Base-by-base conservation (phyloP, 805 yeast genomes). In the Cyberlindnera bimundalis region DNA sequence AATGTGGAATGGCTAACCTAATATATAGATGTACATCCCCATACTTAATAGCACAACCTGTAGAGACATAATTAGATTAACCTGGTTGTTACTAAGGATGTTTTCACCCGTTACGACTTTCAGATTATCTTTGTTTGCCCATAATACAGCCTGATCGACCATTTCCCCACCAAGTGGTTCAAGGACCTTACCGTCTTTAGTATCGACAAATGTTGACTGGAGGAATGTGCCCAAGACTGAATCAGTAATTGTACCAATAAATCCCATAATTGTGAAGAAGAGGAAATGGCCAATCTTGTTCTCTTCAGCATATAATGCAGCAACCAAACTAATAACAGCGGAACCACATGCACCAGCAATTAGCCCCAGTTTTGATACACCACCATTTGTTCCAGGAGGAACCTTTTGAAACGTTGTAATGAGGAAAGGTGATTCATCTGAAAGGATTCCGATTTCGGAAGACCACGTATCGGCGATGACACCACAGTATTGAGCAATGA, bases 301-400 rank as follows among this genome's bases (percentile, higher is more conserved):
- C 1, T 35, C 31, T 5, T 61, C 56, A 17, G 51, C 42, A 24
- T 60, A 52, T 9, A 55, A 34, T 2, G 55, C 43, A 4, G 68
- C 42, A 14, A 67, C 39, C 0, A 54, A 28, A 18, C 67, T 63
- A 18, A 70, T 59, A 7, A 61, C 40, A 6, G 58, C 50, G 1
- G 71, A 62, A 0, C 73, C 76, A 14, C 46, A 47, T 0, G 55
- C 29, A 1, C 70, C 74, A 13, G 66, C 65, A 2, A 48, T 23
- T 10, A 70, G 42, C 0, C 75, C 76, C 14, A 54, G 42, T 5
- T 35, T 48, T 0, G 73, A 56, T 2, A 70, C 63, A 14, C 74
- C 76, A 6, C 76, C 76, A 51, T 70, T 70, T 10, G 74, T 71
- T 10, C 76, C 76, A 16, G 64, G 65, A 3, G 75, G 74, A 35